These are phyloP conservation scores for Lentinus brumalis DNA, from an alignment of 768 basidiomycete genomes.

Conservation along the genomic window DNA sequence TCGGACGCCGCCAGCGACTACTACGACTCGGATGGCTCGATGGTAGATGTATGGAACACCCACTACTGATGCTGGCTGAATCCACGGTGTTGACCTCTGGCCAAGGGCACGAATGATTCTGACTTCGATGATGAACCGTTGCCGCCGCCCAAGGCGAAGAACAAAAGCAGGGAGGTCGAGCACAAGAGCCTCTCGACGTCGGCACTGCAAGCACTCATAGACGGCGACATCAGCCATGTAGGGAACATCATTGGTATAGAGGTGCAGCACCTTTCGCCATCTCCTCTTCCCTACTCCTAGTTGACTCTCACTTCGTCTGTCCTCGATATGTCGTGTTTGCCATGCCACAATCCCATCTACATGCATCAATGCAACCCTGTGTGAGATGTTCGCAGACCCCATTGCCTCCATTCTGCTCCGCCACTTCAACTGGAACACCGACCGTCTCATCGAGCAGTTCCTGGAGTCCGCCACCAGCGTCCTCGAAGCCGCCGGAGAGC, in stretches of 20 bases:
- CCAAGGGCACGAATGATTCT: constrained; percentile 26
- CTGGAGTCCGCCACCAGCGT: constrained; percentile 87
- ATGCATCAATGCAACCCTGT: not conserved
- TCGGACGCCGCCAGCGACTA: constrained; percentile 28
- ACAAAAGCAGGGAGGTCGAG: constrained; percentile 22
- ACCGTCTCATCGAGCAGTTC: constrained; percentile 91
- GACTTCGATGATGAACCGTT: constrained; percentile 22
- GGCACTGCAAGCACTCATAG: constrained; percentile 25
- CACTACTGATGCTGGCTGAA: not conserved
- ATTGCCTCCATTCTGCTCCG: constrained; percentile 81
- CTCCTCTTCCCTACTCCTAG: constrained; percentile 7
- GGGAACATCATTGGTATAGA: constrained; percentile 32
- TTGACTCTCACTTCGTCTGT: constrained; percentile 5
- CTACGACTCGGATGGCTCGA: constrained; percentile 26
- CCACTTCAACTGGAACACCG: constrained; percentile 92
- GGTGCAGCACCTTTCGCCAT: constrained; percentile 22
- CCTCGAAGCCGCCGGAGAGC: constrained; percentile 42
- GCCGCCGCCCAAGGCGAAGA: constrained; percentile 27
- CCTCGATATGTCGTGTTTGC: not conserved
- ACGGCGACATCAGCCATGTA: constrained; percentile 29
- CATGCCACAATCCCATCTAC: not conserved
- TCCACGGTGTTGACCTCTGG: constrained; percentile 3
- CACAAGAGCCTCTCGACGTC: constrained; percentile 26
- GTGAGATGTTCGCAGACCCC: constrained; percentile 44
- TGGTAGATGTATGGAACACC: constrained; percentile 21